These are phyloP conservation scores for Phoma sp. DNA, from an alignment of 2,329 filamentous ascomycete species.

Conservation along the genomic window DNA sequence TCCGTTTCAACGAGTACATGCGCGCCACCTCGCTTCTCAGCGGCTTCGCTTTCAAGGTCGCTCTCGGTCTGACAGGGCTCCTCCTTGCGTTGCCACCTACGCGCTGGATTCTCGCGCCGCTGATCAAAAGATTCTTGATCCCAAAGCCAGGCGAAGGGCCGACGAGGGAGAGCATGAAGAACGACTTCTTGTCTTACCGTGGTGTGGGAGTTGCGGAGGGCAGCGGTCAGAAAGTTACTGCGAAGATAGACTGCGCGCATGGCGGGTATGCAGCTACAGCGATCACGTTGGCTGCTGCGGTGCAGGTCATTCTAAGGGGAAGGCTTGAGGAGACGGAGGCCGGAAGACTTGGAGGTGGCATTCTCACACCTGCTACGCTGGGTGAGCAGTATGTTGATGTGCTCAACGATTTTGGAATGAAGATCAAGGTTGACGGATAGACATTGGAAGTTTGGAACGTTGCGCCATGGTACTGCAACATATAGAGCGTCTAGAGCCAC, in stretches of 20 bases:
- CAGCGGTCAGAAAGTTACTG: constrained; percentile 60
- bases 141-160: constrained; percentile 42
- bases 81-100: constrained; percentile 60
- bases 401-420: constrained; percentile 66
- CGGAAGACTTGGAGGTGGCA: constrained; percentile 66
- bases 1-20: constrained; percentile 64
- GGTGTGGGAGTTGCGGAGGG: constrained; percentile 66
- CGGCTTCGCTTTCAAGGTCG: constrained; percentile 58
- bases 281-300: constrained; percentile 67
- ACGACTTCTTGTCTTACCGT: constrained; percentile 68
- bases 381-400: constrained; percentile 72
- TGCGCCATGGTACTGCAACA: background rate
- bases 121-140: constrained; percentile 40
- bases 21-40: constrained; percentile 57
- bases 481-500: background rate
- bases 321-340: constrained; percentile 55
- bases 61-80: constrained; percentile 53
- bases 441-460: background rate
- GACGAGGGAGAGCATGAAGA: constrained; percentile 59
- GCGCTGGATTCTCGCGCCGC: constrained; percentile 50
- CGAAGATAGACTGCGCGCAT: constrained; percentile 63
- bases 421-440: constrained; percentile 50
- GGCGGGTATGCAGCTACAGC: constrained; percentile 73
- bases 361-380: constrained; percentile 75
- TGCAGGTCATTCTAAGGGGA: constrained; percentile 69